These are phyloP conservation scores for Mucuna pruriens DNA, from an alignment of 306 rosid genomes.

Conservation along the genomic window DNA sequence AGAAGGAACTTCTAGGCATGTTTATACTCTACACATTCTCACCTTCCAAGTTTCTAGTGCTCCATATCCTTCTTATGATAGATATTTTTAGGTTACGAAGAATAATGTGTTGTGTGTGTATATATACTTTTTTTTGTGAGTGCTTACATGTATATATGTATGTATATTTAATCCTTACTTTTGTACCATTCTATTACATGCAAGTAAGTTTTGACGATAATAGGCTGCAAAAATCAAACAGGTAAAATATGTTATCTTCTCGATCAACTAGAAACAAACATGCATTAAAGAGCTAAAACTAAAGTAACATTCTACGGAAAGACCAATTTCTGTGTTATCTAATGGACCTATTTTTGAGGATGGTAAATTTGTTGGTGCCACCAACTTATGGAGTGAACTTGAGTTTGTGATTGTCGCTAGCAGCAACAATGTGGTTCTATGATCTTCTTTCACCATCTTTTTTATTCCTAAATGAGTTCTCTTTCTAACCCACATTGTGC, in stretches of 20 bases:
- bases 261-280: conserved; percentile 5
- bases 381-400: conserved; percentile 63
- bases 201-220: conserved; percentile 41
- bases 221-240: conserved; percentile 63
- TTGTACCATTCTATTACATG: conserved; percentile 5
- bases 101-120: not conserved
- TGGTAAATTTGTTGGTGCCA: conserved; percentile 67
- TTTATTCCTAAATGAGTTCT: not conserved
- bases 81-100: not conserved
- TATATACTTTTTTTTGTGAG: not conserved
- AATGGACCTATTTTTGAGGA: conserved; percentile 34
- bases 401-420: conserved; percentile 42
- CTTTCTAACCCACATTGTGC: conserved; percentile 6
- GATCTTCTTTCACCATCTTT: not conserved
- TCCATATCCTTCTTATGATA: not conserved
- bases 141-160: not conserved
- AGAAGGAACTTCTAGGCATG: not conserved
- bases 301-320: not conserved
- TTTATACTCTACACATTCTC: not conserved
- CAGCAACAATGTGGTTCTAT: conserved; percentile 74
- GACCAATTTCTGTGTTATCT: conserved; percentile 25
- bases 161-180: conserved; percentile 28
- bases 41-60: not conserved
- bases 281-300: not conserved
- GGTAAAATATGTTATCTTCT: conserved; percentile 45